phyloP scores from a whole-genome alignment of 345 rosid species.

The Raphanus sativus region DNA sequence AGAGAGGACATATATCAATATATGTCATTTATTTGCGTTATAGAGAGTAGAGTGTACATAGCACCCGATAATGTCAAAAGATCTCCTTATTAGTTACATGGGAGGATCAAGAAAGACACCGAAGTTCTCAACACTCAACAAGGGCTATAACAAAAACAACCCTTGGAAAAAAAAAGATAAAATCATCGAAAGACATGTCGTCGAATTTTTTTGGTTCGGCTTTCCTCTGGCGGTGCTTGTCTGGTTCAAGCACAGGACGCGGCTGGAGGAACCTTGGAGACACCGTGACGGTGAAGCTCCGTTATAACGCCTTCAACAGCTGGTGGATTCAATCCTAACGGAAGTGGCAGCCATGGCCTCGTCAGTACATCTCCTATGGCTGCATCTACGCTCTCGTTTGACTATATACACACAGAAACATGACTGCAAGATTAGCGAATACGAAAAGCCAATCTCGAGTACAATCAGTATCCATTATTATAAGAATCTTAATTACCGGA shows the following conservation, averaged over 20 bases:
- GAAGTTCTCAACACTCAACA: constrained; percentile 34
- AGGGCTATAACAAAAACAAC: constrained; percentile 37
- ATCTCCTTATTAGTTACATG: constrained; percentile 34
- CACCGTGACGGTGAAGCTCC: constrained; percentile 73
- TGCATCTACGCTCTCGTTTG: constrained; percentile 72
- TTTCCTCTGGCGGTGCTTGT: constrained; percentile 15
- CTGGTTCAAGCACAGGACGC: constrained; percentile 27
- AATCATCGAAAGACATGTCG: constrained; percentile 35
- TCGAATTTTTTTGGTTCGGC: constrained; percentile 31
- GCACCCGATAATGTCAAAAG: constrained; percentile 3
- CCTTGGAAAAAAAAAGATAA: constrained; percentile 21
- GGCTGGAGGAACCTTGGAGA: constrained; percentile 62
- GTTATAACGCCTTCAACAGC: constrained; percentile 61
- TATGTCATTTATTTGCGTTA: constrained; percentile 22
- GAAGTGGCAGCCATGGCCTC: constrained; percentile 86
- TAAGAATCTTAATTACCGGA: constrained; percentile 51
- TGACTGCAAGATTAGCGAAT: background rate
- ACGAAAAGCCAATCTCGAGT: constrained; percentile 17
- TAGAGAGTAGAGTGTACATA: constrained; percentile 18
- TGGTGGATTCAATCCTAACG: constrained; percentile 77
- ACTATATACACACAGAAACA: constrained; percentile 38
- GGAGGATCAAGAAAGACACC: background rate
- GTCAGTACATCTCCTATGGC: constrained; percentile 73
- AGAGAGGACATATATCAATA: background rate
- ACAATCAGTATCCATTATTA: background rate